These are phyloP conservation scores for Coemansia sp. DNA, from an alignment of 192 early-diverging fungal species.

Conservation along the genomic window DNA sequence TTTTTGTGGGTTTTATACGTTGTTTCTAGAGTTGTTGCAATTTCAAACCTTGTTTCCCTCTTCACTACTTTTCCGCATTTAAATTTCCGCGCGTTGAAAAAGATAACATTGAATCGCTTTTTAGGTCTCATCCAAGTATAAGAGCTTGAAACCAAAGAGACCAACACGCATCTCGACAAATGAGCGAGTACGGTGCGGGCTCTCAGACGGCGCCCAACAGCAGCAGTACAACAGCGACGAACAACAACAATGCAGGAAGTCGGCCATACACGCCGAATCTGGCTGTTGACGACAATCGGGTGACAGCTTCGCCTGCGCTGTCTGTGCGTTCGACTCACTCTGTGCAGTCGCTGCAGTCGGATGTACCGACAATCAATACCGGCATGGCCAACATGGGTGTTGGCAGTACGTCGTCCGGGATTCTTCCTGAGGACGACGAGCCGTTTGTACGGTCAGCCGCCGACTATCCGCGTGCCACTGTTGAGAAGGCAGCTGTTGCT, in stretches of 20 bases:
- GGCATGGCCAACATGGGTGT: slow-evolving; percentile 53
- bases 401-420: slow-evolving; percentile 9
- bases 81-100: neutral
- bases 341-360: slow-evolving; percentile 48
- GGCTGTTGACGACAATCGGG: slow-evolving; percentile 24
- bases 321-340: slow-evolving; percentile 46
- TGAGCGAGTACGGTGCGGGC: slow-evolving; percentile 54
- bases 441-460: slow-evolving; percentile 69
- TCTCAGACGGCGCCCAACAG: slow-evolving; percentile 42
- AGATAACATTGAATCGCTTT: slow-evolving; percentile 10
- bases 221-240: slow-evolving; percentile 24
- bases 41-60: neutral
- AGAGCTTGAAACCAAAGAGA: neutral
- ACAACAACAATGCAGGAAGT: slow-evolving; percentile 34
- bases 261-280: slow-evolving; percentile 49
- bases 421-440: slow-evolving; percentile 47
- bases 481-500: slow-evolving; percentile 86
- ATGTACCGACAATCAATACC: slow-evolving; percentile 47
- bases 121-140: slow-evolving; percentile 1
- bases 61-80: neutral
- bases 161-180: slow-evolving; percentile 6
- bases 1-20: neutral
- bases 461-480: slow-evolving; percentile 69
- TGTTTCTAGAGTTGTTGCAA: neutral
- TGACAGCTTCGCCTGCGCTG: slow-evolving; percentile 44